Evolutionary conservation across 2,329 filamentous ascomycete species (phyloP).

Genomic region (Fusarium burgessii): DNA sequence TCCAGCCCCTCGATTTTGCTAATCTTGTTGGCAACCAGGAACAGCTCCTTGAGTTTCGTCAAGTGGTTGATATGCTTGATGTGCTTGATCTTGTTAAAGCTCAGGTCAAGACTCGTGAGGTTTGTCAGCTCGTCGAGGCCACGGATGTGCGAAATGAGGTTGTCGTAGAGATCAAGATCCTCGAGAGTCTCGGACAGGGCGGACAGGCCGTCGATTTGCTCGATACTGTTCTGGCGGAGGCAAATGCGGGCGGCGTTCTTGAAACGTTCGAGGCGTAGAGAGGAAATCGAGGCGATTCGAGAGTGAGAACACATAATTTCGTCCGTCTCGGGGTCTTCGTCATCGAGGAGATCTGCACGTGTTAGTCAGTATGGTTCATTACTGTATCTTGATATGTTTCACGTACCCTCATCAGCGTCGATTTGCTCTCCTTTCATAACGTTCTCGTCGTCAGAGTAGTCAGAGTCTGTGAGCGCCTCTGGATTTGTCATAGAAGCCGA

Average conservation of each 20-base stretch:
- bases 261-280: slow-evolving; percentile 87
- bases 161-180: slow-evolving; percentile 97
- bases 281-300: slow-evolving; percentile 81
- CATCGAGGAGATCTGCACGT: slow-evolving; percentile 67
- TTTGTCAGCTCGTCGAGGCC: slow-evolving; percentile 82
- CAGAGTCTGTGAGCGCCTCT: slow-evolving; percentile 84
- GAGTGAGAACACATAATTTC: slow-evolving; percentile 94
- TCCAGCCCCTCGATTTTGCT: slow-evolving; percentile 86
- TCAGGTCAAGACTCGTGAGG: slow-evolving; percentile 86
- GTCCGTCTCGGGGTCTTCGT: slow-evolving; percentile 70
- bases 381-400: background rate
- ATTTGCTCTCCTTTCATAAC: slow-evolving; percentile 80
- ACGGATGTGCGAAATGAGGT: slow-evolving; percentile 87
- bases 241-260: slow-evolving; percentile 80
- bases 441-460: slow-evolving; percentile 81
- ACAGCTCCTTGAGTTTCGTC: slow-evolving; percentile 82
- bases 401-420: slow-evolving; percentile 81
- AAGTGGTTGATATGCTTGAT: slow-evolving; percentile 90
- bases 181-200: slow-evolving; percentile 73
- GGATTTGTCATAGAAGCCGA: slow-evolving; percentile 74
- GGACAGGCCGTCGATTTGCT: slow-evolving; percentile 80
- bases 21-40: slow-evolving; percentile 96
- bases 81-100: slow-evolving; percentile 99
- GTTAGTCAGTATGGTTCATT: slow-evolving; percentile 25
- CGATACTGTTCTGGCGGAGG: slow-evolving; percentile 91